Conservation (phyloP, 1,284 basidiomycete species). For the Peniophora sp. region DNA sequence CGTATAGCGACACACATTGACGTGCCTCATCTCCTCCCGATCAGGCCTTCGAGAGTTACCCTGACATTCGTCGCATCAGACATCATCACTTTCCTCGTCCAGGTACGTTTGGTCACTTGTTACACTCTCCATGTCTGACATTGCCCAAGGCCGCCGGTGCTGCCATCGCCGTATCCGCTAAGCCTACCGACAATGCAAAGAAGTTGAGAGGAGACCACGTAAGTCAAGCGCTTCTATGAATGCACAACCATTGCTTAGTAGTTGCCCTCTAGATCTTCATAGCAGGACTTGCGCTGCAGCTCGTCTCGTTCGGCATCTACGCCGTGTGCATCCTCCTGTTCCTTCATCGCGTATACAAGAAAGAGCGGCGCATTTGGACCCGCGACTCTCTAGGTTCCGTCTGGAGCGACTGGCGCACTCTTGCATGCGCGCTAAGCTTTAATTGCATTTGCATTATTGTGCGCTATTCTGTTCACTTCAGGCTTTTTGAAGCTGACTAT, state of each 20-base stretch:
- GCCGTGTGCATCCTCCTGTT: constrained; percentile 50
- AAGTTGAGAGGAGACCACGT: constrained; percentile 26
- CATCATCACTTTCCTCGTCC: constrained; percentile 61
- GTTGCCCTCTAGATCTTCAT: constrained; percentile 45
- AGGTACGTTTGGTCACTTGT: constrained; percentile 22
- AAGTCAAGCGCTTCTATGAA: constrained; percentile 7
- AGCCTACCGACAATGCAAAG: constrained; percentile 17
- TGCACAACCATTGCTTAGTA: neutral
- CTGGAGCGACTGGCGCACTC: constrained; percentile 52
- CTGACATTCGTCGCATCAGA: constrained; percentile 50
- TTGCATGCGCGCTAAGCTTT: constrained; percentile 44
- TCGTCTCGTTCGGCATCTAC: constrained; percentile 59
- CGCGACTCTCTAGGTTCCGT: constrained; percentile 32
- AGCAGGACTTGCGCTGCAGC: constrained; percentile 53
- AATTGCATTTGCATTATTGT: constrained; percentile 65
- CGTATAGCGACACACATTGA: constrained; percentile 46
- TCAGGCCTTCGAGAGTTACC: constrained; percentile 46
- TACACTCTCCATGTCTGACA: constrained; percentile 9
- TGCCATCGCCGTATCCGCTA: constrained; percentile 27
- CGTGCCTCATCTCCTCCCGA: constrained; percentile 43
- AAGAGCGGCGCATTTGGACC: constrained; percentile 38
- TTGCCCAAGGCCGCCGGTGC: constrained; percentile 38
- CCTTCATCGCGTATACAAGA: constrained; percentile 39
- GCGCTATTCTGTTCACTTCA: constrained; percentile 10
- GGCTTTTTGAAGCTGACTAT: neutral